Percentiles rank a stretch among this genome's conserved stretches.
phyloP scores from a whole-genome alignment of 192 early-diverging fungal species.

The Cetraspora pellucida region DNA sequence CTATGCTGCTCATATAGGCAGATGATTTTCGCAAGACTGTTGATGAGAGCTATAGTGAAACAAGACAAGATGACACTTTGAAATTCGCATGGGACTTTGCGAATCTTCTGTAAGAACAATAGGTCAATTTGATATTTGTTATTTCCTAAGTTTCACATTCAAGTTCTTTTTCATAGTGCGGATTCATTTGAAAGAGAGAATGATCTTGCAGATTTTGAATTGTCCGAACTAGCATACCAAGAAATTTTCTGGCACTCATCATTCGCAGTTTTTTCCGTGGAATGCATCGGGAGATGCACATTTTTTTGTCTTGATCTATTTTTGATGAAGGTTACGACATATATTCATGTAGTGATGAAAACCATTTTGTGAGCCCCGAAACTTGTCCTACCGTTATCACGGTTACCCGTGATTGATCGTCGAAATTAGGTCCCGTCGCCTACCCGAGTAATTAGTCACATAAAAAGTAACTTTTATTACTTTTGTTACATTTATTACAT shows the following conservation, averaged over 20 bases:
- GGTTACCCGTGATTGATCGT: too few relatives aligned
- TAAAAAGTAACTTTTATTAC: too few relatives aligned
- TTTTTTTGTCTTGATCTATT: constrained; percentile 9
- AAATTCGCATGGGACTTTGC: constrained; percentile 24
- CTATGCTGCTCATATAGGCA: constrained; percentile 1
- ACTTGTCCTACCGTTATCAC: too few relatives aligned
- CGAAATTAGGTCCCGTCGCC: too few relatives aligned
- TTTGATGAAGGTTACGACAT: constrained; percentile 2
- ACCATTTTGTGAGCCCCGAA: too few relatives aligned
- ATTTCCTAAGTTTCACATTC: constrained; percentile 8
- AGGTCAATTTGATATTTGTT: background rate
- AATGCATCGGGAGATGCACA: constrained; percentile 18
- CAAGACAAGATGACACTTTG: constrained; percentile 1
- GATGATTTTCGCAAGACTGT: constrained; percentile 3
- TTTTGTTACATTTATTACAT: too few relatives aligned
- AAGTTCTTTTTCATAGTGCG: constrained; percentile 17
- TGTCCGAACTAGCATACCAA: constrained; percentile 17
- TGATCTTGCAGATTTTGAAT: constrained; percentile 11
- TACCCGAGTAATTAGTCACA: too few relatives aligned
- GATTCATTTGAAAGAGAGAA: constrained; percentile 13
- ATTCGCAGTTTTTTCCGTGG: constrained; percentile 19
- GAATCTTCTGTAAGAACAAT: constrained; percentile 21
- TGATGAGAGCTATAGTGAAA: constrained; percentile 20
- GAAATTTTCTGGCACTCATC: constrained; percentile 5
- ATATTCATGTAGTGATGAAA: constrained; percentile 15